Conservation (phyloP, 202 grass and related monocot species). For the Carex sylvatica region DNA sequence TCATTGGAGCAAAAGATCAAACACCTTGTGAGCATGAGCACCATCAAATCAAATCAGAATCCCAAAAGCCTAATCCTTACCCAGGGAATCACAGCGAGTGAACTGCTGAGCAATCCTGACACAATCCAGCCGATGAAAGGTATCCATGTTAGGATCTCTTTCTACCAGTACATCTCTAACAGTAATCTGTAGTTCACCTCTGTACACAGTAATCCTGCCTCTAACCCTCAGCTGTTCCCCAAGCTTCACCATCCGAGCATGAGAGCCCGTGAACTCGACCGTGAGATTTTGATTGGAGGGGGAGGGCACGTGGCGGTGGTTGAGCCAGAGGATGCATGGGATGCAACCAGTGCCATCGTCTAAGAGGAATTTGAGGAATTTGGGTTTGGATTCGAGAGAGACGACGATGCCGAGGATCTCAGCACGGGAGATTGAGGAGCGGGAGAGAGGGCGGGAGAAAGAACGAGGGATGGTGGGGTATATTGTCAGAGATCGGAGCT, state of each 20-base stretch:
- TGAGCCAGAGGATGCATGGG: slow-evolving; percentile 73
- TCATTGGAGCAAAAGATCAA: neutral
- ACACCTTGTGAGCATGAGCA: neutral
- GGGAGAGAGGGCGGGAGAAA: slow-evolving; percentile 32
- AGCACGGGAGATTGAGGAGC: slow-evolving; percentile 22
- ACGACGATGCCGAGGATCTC: slow-evolving; percentile 65
- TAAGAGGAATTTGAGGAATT: slow-evolving; percentile 57
- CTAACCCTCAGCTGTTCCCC: slow-evolving; percentile 52
- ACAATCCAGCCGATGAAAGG: slow-evolving; percentile 64
- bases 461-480: slow-evolving; percentile 30
- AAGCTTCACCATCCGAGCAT: slow-evolving; percentile 38
- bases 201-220: slow-evolving; percentile 49
- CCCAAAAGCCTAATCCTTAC: neutral
- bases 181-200: slow-evolving; percentile 47
- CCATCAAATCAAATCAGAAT: neutral
- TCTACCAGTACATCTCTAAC: slow-evolving; percentile 60
- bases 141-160: slow-evolving; percentile 68
- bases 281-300: slow-evolving; percentile 32
- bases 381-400: slow-evolving; percentile 41
- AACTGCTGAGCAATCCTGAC: slow-evolving; percentile 39
- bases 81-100: slow-evolving; percentile 35
- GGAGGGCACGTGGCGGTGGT: slow-evolving; percentile 14
- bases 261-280: slow-evolving; percentile 38
- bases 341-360: slow-evolving; percentile 84
- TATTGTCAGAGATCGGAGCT: slow-evolving; percentile 48